Base-by-base conservation (phyloP, 768 basidiomycete genomes). In the Neoboletus subvelutipes region DNA sequence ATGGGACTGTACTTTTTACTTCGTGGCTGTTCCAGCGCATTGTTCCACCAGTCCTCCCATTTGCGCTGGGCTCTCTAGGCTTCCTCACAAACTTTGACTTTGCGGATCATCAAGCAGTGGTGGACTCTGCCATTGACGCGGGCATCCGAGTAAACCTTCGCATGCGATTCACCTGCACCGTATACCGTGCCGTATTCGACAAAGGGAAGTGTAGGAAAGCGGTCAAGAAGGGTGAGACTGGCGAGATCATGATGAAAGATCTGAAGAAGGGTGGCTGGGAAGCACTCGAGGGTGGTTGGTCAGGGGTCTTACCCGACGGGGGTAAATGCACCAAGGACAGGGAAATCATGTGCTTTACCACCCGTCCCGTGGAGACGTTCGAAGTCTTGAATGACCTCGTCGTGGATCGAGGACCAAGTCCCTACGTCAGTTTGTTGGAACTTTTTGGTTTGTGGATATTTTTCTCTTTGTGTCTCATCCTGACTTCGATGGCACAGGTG, bases 1-100 rank as follows among this genome's bases (percentile, higher is more conserved):
- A 99, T 70, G 97, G 97, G 15, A 99, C 97, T 0, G 95, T 98
- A 3, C 83, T 99, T 17, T 99, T 98, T 76, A 97, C 97, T 6
- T 98, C 97, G 4, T 98, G 97, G 97, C 79, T 99, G 33, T 99
- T 99, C 78, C 97, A 99, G 71, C 86, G 87, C 52, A 93, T 99
- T 66, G 97, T 98, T 17, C 97, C 97, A n/a, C 97, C 97, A 13
- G 94, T 98, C 37, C 87, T 99, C 15, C 87, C 97, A 1, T 99
- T 99, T 71, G 95, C 97, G 2, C 82, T 99, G 28, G 97, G 97
- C 43, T 98, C 96, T 5, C 83, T 99, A 26, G 96, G 97, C 46
- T 99, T 99, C 76, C 88, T 95, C 52, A 98, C 94, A 42, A 97
- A 94, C 70, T 98, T 98, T 68, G 87, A 98, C 77, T 94, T 98